phyloP scores from a whole-genome alignment of 371 early-diverging fungal species.

The Haplosporangium sp. region DNA sequence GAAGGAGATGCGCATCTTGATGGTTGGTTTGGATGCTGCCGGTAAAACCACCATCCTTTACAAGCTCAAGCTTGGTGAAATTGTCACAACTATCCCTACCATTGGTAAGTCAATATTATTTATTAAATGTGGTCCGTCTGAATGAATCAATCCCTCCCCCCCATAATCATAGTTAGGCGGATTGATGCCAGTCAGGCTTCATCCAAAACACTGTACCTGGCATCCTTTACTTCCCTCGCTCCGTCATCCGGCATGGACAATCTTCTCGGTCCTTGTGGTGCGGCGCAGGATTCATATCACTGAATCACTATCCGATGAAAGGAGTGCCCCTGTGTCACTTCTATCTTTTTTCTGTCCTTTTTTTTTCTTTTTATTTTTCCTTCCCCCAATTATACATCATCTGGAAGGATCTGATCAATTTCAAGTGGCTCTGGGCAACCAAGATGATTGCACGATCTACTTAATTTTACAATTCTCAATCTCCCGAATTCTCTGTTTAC shows the following conservation, averaged over 20 bases:
- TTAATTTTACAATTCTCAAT: background rate
- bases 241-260: slow-evolving; percentile 4
- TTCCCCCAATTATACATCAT: slow-evolving; percentile 14
- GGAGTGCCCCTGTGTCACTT: slow-evolving; percentile 10
- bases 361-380: background rate
- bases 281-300: background rate
- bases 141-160: background rate
- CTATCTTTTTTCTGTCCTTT: background rate
- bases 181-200: slow-evolving; percentile 2
- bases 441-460: background rate
- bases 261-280: background rate
- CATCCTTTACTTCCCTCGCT: background rate
- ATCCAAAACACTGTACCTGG: background rate
- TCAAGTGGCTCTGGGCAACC: slow-evolving; percentile 10
- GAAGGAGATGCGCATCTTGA: slow-evolving; percentile 92
- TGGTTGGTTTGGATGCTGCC: slow-evolving; percentile 95
- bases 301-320: background rate
- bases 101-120: slow-evolving; percentile 66
- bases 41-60: slow-evolving; percentile 93
- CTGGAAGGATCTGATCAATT: slow-evolving; percentile 17
- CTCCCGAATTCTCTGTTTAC: background rate
- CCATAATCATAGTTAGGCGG: background rate
- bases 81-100: slow-evolving; percentile 99
- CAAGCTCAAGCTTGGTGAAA: slow-evolving; percentile 94
- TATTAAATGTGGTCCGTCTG: background rate